Percentiles rank a stretch among this genome's conserved stretches.
Conservation (phyloP, 2,329 filamentous ascomycete genomes). For the Trichoderma guizhouense region DNA sequence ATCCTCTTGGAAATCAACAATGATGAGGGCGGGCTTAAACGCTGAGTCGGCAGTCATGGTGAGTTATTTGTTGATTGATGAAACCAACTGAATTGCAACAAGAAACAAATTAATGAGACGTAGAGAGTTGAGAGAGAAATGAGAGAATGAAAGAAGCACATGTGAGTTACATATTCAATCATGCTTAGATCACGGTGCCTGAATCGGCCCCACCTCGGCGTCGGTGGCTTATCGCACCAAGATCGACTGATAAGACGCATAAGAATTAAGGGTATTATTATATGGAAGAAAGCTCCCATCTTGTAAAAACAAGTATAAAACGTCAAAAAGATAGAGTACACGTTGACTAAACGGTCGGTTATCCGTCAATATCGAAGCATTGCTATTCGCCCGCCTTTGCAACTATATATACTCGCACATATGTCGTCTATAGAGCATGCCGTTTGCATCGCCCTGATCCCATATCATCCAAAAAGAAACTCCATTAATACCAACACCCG, state of each 20-base stretch:
- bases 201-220: neutral
- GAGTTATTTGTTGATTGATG: neutral
- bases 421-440: constrained; percentile 19
- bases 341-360: neutral
- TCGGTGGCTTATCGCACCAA: neutral
- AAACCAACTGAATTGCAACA: fast-evolving
- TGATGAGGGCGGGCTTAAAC: constrained; percentile 56
- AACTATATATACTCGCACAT: constrained; percentile 13
- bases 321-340: neutral
- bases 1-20: constrained; percentile 91
- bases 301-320: neutral
- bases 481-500: constrained; percentile 16
- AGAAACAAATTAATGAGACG: neutral
- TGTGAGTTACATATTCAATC: neutral
- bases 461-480: constrained; percentile 16
- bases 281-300: neutral
- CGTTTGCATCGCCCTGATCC: constrained; percentile 10
- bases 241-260: neutral
- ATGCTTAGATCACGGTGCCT: neutral
- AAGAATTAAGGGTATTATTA: neutral
- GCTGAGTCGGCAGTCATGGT: neutral
- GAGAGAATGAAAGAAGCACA: neutral
- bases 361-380: neutral
- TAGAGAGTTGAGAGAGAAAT: neutral
- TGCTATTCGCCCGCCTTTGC: constrained; percentile 1